Evolutionary conservation across 176 grass and related monocot genomes (phyloP), one percentile per base, ranked within the genome.

Genomic region (Saccharum officinarum): DNA sequence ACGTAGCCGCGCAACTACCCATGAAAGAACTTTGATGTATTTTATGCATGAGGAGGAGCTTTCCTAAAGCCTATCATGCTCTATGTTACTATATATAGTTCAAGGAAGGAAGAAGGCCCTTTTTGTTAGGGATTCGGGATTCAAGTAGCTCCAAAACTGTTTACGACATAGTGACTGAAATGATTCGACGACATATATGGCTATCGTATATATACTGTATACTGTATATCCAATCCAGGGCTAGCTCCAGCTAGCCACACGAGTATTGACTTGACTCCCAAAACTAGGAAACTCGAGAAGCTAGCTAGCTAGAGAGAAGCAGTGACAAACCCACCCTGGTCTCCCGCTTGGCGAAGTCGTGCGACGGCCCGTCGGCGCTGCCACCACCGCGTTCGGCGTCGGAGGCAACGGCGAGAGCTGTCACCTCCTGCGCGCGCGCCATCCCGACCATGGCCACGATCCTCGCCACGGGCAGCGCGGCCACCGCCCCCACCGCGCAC

Each of bases 391-490:
- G 55, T 1, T 63, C 17, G 33, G 78, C 85, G 47, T 68, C 87
- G 5, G 67, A 34, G 15, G 67, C 79, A 0, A 94, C 71, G 38
- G 86, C 59, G 26, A 84, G 23, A 5, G 92, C 92, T 11, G 89
- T 89, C 45, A 81, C 59, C 64, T 91, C 86, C 79, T 94, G 92
- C 31, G 69, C 80, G 41, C 33, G 84, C 25, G 79, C 92, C 86
- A 81, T 89, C 23, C 83, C 86, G 70, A 91, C 69, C 89, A 89
- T 91, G 50, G 55, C 80, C 49, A n/a, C 74, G 63, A 94, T 57
- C 79, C 83, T 90, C 25, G 69, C 92, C 7, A 11, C 70, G 5
- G 79, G 76, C 55, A 82, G 28, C 37, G 46, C 75, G 25, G 64
- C 83, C 52, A 73, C 81, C 16, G 55, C 77, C 26, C 8, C 70